These are phyloP conservation scores for Aspergillus texensis DNA, from an alignment of 2,329 filamentous ascomycete species.

Conservation along the genomic window DNA sequence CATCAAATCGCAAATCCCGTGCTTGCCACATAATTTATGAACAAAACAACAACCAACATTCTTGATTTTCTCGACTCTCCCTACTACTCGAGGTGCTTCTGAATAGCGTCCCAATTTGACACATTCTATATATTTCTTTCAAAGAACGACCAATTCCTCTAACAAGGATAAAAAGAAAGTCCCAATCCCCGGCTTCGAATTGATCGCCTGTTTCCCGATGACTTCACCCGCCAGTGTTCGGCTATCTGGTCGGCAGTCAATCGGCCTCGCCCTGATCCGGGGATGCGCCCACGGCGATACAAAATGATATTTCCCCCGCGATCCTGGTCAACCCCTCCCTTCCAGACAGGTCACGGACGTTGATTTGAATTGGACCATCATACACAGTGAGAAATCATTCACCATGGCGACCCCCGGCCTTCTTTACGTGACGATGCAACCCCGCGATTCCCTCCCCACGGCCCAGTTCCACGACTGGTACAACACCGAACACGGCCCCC, in stretches of 20 bases:
- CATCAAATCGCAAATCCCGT: not conserved
- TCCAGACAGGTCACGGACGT: not conserved
- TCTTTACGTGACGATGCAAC: slow-evolving; percentile 86
- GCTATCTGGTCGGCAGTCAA: slow-evolving; percentile 10
- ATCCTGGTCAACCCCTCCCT: not conserved
- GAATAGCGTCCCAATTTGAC: not conserved
- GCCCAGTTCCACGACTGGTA: slow-evolving; percentile 89
- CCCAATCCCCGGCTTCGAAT: not conserved
- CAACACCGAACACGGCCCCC: slow-evolving; percentile 88
- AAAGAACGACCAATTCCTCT: not conserved
- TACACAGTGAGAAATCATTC: not conserved
- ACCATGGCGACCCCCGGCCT: slow-evolving; percentile 61
- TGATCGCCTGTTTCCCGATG: slow-evolving; percentile 1
- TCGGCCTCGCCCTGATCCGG: slow-evolving; percentile 9
- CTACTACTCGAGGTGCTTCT: not conserved
- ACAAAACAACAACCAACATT: not conserved
- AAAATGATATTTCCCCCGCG: slow-evolving; percentile 1
- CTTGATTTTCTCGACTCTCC: not conserved
- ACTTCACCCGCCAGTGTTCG: slow-evolving; percentile 7
- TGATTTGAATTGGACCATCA: not conserved
- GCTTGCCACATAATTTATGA: not conserved
- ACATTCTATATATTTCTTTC: no score
- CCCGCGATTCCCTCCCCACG: slow-evolving; percentile 64
- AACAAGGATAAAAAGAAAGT: not conserved
- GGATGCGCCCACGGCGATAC: not conserved